Evolutionary conservation across 352 stramenopile genomes (phyloP).

Genomic region (Globisporangium heterothallicum): DNA sequence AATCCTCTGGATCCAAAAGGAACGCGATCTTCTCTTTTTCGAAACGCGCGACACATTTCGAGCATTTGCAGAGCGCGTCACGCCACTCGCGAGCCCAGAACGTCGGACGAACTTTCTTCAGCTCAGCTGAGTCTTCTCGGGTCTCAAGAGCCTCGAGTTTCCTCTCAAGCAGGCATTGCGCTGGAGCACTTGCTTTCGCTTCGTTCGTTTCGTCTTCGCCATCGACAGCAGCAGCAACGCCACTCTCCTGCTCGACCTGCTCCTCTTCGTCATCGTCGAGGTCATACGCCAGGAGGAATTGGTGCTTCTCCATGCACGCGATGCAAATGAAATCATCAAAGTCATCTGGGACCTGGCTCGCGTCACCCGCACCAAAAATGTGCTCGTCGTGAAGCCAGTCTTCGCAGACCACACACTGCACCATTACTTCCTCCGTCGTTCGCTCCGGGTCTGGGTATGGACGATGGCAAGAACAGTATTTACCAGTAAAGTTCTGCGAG

Average conservation of each 20-base stretch:
- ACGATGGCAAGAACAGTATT: slow-evolving; percentile 69
- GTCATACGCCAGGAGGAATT: slow-evolving; percentile 59
- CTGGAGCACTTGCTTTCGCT: neutral
- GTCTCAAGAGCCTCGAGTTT: slow-evolving; percentile 26
- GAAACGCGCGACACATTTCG: slow-evolving; percentile 39
- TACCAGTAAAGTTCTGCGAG: slow-evolving; percentile 64
- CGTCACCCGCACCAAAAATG: slow-evolving; percentile 21
- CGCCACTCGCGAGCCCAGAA: slow-evolving; percentile 70
- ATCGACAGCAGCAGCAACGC: neutral
- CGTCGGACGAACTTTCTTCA: slow-evolving; percentile 29
- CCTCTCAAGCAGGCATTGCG: slow-evolving; percentile 26
- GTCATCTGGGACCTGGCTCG: slow-evolving; percentile 16
- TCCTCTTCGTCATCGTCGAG: slow-evolving; percentile 18
- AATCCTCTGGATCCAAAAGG: slow-evolving; percentile 54
- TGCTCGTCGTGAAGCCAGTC: slow-evolving; percentile 78
- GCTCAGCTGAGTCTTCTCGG: slow-evolving; percentile 12
- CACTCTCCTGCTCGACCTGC: slow-evolving; percentile 6
- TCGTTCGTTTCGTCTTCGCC: neutral
- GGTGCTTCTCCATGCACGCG: slow-evolving; percentile 56
- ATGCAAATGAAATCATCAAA: slow-evolving; percentile 71
- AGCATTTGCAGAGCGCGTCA: slow-evolving; percentile 46
- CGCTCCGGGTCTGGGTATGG: slow-evolving; percentile 70
- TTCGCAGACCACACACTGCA: slow-evolving; percentile 74
- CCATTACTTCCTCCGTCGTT: slow-evolving; percentile 62
- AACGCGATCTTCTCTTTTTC: slow-evolving; percentile 50